Evolutionary conservation across 75 land plant species (phyloP).

Genomic region (Cryptomeria japonica): DNA sequence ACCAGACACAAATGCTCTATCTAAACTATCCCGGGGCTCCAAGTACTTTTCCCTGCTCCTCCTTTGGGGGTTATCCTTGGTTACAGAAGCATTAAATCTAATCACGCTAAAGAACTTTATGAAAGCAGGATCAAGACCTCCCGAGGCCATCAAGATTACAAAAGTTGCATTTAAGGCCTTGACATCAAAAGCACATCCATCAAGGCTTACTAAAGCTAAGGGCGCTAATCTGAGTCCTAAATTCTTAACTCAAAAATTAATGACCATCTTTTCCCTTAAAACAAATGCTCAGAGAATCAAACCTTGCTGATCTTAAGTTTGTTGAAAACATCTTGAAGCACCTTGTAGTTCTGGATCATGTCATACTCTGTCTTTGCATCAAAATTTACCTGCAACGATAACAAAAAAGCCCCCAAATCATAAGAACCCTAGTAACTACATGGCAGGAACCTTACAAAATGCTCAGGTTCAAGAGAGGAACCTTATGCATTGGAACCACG

Average conservation of each 20-base stretch:
- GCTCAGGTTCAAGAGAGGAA: background rate
- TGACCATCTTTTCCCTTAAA: background rate
- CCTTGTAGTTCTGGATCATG: slow-evolving; percentile 91
- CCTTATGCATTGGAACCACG: slow-evolving; percentile 96
- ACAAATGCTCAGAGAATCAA: background rate
- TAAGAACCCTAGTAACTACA: background rate
- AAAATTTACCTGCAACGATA: slow-evolving; percentile 64
- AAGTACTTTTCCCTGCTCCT: background rate
- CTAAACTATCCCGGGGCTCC: background rate
- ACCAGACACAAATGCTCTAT: background rate
- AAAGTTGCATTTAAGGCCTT: background rate
- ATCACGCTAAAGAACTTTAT: background rate
- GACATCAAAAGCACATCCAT: background rate
- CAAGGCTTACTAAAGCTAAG: background rate
- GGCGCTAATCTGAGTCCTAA: background rate
- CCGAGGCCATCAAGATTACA: background rate
- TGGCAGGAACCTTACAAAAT: background rate
- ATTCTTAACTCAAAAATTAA: background rate
- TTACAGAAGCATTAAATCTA: background rate
- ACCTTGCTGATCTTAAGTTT: slow-evolving; percentile 86
- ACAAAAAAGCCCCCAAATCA: background rate
- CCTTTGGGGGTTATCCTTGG: too few species aligned
- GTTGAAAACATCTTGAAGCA: slow-evolving; percentile 90
- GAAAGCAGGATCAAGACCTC: background rate
- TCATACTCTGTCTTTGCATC: slow-evolving; percentile 92